These are phyloP conservation scores for Ceratocystis papillata DNA, from an alignment of 2,329 filamentous ascomycete species.

Conservation along the genomic window DNA sequence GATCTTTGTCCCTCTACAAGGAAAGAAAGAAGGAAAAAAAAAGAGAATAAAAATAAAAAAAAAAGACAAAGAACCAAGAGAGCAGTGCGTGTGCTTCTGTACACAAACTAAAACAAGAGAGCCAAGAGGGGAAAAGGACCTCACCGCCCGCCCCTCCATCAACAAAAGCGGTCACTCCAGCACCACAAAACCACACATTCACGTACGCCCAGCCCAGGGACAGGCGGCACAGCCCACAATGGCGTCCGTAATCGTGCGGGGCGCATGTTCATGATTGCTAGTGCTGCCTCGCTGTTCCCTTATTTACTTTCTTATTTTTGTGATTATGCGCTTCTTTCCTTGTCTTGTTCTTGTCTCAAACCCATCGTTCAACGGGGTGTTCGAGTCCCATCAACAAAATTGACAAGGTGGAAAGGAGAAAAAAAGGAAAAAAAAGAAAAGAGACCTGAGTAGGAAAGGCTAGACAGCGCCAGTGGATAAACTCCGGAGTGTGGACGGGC, in stretches of 20 bases:
- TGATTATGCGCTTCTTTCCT: too few species aligned
- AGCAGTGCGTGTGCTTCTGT: not conserved
- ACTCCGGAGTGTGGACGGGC: not conserved
- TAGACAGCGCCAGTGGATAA: not conserved
- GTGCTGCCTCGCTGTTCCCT: not conserved
- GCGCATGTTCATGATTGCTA: too few species aligned
- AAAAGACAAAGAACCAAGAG: not conserved
- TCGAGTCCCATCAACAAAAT: too few species aligned
- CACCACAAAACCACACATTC: too few species aligned
- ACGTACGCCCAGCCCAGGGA: not conserved
- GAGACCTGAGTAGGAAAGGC: not conserved
- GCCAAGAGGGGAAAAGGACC: not conserved
- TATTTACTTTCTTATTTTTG: not conserved
- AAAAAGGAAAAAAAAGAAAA: not conserved
- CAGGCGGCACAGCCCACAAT: conserved; percentile 5
- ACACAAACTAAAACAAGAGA: not conserved
- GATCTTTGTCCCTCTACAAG: too few species aligned
- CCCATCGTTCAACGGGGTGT: too few species aligned
- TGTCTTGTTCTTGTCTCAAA: too few species aligned
- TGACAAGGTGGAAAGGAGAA: not conserved
- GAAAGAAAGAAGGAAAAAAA: too few species aligned
- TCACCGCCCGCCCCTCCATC: conserved; percentile 6
- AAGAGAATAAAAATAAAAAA: too few species aligned
- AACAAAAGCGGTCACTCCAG: not conserved
- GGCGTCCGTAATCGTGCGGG: not conserved